A percentile compares a stretch with the other conserved stretches of the same genome.
phyloP scores from a whole-genome alignment of 1,139 yeast genomes.

The Blastobotrys proliferans region DNA sequence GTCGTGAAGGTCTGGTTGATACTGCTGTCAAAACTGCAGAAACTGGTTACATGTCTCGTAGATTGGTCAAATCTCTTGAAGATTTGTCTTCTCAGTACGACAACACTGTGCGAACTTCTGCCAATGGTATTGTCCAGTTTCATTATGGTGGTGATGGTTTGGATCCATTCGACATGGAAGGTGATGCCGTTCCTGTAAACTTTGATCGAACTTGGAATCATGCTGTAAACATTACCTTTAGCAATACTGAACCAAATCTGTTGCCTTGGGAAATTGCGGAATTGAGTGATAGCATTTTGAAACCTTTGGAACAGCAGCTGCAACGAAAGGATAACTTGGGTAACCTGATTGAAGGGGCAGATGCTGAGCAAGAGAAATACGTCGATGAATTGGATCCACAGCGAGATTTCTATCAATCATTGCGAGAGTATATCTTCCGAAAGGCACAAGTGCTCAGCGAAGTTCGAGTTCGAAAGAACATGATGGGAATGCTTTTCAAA shows the following conservation, averaged over 20 bases:
- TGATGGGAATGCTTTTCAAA: constrained; percentile 43
- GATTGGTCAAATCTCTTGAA: constrained; percentile 96
- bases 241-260: constrained; percentile 52
- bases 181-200: constrained; percentile 95
- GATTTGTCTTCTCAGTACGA: constrained; percentile 94
- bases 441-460: constrained; percentile 57
- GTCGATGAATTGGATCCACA: constrained; percentile 86
- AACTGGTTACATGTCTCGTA: constrained; percentile 98
- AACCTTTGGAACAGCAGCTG: constrained; percentile 57
- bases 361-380: constrained; percentile 37
- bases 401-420: constrained; percentile 72
- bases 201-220: constrained; percentile 95
- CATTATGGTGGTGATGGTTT: constrained; percentile 98
- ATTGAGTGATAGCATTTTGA: constrained; percentile 51
- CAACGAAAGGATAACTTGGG: constrained; percentile 75
- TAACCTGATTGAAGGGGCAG: constrained; percentile 41
- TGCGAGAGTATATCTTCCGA: constrained; percentile 55
- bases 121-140: constrained; percentile 95
- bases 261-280: constrained; percentile 67
- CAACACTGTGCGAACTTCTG: constrained; percentile 88
- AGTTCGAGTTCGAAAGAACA: constrained; percentile 53
- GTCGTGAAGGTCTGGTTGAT: constrained; percentile 99
- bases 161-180: constrained; percentile 99
- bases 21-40: constrained; percentile 99
- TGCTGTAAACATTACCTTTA: constrained; percentile 67